Percentiles rank a stretch among this genome's conserved stretches.
These are phyloP conservation scores for Chlorella sp. DNA, from an alignment of 139 green algal species.

Conservation along the genomic window DNA sequence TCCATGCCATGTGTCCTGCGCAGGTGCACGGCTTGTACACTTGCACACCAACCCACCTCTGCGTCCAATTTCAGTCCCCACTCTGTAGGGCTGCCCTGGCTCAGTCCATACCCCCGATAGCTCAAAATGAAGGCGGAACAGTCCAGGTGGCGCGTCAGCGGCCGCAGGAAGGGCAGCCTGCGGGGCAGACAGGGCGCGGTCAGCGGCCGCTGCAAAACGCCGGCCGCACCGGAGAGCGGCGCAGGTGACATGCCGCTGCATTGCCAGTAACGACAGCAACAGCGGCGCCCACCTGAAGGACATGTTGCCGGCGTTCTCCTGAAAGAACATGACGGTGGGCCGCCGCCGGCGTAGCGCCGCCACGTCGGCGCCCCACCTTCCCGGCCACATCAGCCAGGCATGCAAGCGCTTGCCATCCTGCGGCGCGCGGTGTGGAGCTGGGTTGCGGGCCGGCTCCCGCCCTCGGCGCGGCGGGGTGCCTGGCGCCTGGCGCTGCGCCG, in stretches of 20 bases:
- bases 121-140: slow-evolving; percentile 65
- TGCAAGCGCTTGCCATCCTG: slow-evolving; percentile 79
- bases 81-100: slow-evolving; percentile 70
- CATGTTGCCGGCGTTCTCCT: slow-evolving; percentile 94
- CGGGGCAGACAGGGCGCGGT: neutral
- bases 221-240: no score
- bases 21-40: neutral
- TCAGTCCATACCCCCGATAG: slow-evolving; percentile 87
- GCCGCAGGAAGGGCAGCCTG: slow-evolving; percentile 72
- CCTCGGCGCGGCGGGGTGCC: no score
- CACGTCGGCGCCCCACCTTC: slow-evolving; percentile 33
- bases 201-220: no score
- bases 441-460: no score
- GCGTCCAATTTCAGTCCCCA: slow-evolving; percentile 75
- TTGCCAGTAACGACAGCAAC: no score
- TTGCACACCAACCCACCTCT: neutral
- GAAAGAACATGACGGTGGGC: slow-evolving; percentile 82
- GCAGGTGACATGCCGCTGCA: no score
- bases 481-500: no score
- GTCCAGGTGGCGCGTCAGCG: slow-evolving; percentile 54
- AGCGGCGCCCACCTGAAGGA: slow-evolving; percentile 57
- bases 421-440: no score
- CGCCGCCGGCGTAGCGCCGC: slow-evolving; percentile 29
- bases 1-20: neutral
- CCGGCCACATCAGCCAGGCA: slow-evolving; percentile 72